Evolutionary conservation across 768 basidiomycete species (phyloP), one percentile per base, ranked within the genome.

Genomic region (Hypsizygus marmoreus): DNA sequence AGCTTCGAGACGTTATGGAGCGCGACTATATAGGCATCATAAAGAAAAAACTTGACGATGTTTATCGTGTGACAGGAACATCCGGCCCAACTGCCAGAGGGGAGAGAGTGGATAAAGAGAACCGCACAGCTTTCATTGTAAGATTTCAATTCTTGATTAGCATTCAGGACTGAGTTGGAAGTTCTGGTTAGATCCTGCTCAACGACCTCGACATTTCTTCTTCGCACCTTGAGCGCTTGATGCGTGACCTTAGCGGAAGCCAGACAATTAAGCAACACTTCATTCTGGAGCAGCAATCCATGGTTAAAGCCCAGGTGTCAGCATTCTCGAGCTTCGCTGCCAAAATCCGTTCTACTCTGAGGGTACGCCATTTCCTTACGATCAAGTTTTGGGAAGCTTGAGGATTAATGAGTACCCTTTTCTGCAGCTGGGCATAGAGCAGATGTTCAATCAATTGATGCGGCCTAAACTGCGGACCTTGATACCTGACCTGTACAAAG

Each of bases 151-250:
- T 9, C 29, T 26, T 49, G 26, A 26, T 12, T n/a, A n/a, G n/a
- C n/a, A n/a, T n/a, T n/a, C n/a, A n/a, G 5, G 22, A 33, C 17
- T 22, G 25, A 34, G 11, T 34, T 30, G 12, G 53, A 35, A 40
- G 32, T 33, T 41, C 36, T 30, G 9, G 16, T 10, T 59, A 98
- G 95, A 86, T 85, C 26, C 77, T 89, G 34, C 72, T 98, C 40
- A 99, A 99, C 61, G 93, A 99, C 64, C 74, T 99, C n/a, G 94
- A 97, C 62, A 65, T 93, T 13, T 97, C 95, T 2, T 84, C 84
- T 3, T 87, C 82, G 5, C 94, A 99, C 68, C 80, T 95, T 64
- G 91, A 95, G 41, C 82, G 88, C 36, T 72, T 99, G 16, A 68
- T 83, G 4, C 80, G 76, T 43, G 91, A 94, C 51, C 56, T 92